phyloP scores from a whole-genome alignment of 306 rosid species.

The Castanospermum australe region DNA sequence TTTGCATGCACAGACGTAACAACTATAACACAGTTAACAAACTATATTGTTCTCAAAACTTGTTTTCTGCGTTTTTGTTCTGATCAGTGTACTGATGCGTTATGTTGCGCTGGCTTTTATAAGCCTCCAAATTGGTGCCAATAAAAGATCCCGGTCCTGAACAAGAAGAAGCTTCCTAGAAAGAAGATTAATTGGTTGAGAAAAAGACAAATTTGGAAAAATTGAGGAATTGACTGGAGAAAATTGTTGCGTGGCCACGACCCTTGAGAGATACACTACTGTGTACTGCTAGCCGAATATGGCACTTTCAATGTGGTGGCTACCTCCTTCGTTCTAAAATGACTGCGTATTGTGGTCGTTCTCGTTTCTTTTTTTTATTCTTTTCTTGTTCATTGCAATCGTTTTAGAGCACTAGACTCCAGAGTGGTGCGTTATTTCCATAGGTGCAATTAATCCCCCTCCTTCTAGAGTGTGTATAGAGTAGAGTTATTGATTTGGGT shows the following conservation, averaged over 20 bases:
- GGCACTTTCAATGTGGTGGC: not conserved
- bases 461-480: not conserved
- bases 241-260: not conserved
- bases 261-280: not conserved
- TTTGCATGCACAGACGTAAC: not conserved
- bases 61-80: not conserved
- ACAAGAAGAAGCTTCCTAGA: not conserved
- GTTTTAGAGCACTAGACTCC: not conserved
- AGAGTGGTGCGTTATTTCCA: not conserved
- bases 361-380: not conserved
- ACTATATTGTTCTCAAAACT: not conserved
- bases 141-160: not conserved
- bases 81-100: not conserved
- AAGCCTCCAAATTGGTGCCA: not conserved
- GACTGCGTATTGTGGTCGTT: conserved; percentile 16
- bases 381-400: not conserved
- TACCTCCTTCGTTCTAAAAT: conserved; percentile 15
- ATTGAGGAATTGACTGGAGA: not conserved
- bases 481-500: too few species aligned
- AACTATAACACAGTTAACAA: not conserved
- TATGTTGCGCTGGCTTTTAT: not conserved
- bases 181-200: not conserved
- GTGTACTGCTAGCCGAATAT: not conserved
- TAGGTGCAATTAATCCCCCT: not conserved
- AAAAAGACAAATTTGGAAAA: conserved; percentile 14